Evolutionary conservation across 768 basidiomycete species (phyloP).

Genomic region (Leccinum variicolor): DNA sequence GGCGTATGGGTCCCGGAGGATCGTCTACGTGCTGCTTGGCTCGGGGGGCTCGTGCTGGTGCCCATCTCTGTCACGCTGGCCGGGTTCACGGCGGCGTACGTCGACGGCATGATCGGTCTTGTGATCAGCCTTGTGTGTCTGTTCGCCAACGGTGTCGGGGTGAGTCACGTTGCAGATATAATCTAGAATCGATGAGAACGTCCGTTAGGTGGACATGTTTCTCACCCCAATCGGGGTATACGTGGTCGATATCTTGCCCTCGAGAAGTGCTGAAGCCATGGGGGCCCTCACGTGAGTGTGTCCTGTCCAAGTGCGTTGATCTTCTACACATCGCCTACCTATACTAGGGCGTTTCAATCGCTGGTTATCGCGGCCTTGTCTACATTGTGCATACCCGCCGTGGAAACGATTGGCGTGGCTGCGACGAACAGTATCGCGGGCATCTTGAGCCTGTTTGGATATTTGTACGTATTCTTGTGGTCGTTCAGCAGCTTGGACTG

Average conservation of each 20-base stretch:
- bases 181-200: background rate
- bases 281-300: conserved; percentile 51
- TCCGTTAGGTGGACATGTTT: conserved; percentile 50
- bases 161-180: conserved; percentile 27
- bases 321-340: background rate
- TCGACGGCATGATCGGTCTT: conserved; percentile 49
- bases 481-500: background rate
- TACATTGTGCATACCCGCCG: conserved; percentile 34
- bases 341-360: conserved; percentile 19
- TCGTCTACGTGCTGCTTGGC: conserved; percentile 51
- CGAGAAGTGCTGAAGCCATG: conserved; percentile 60
- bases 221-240: conserved; percentile 57
- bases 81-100: conserved; percentile 49
- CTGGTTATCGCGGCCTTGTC: conserved; percentile 14
- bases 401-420: conserved; percentile 51
- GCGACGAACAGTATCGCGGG: conserved; percentile 47
- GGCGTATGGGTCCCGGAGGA: conserved; percentile 70
- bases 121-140: conserved; percentile 50
- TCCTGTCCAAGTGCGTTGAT: background rate
- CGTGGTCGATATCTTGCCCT: conserved; percentile 56
- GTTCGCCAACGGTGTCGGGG: conserved; percentile 64
- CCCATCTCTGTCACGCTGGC: conserved; percentile 50
- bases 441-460: conserved; percentile 46
- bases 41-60: conserved; percentile 46
- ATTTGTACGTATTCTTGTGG: conserved; percentile 40